phyloP scores from a whole-genome alignment of 768 basidiomycete genomes.

The Hypsizygus marmoreus region DNA sequence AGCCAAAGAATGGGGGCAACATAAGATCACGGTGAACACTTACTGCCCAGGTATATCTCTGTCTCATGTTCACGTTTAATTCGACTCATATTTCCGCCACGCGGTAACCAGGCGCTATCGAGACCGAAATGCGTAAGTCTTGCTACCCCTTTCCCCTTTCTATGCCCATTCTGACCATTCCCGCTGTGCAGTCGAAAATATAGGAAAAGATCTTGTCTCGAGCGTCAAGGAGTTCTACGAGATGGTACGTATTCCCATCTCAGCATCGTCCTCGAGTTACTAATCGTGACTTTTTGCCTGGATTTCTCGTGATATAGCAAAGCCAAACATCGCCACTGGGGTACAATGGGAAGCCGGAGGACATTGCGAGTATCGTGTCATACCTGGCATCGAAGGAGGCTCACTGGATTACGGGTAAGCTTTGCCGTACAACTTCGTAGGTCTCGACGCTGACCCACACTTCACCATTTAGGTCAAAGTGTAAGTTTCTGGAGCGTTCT shows the following conservation, averaged over 20 bases:
- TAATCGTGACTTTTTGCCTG: too few species aligned
- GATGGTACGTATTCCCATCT: conserved; percentile 1
- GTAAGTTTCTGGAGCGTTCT: too few species aligned
- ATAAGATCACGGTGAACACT: conserved; percentile 26
- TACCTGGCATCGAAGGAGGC: conserved; percentile 38
- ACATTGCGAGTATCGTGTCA: conserved; percentile 38
- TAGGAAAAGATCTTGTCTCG: not conserved
- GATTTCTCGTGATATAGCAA: conserved; percentile 4
- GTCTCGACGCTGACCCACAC: not conserved
- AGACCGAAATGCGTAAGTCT: conserved; percentile 20
- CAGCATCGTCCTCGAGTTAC: not conserved
- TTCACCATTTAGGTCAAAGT: conserved; percentile 15
- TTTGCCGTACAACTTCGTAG: not conserved
- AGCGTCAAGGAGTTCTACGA: conserved; percentile 2
- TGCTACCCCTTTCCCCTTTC: not conserved
- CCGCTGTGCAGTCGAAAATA: conserved; percentile 8
- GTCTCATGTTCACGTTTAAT: not conserved
- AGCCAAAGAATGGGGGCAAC: conserved; percentile 19
- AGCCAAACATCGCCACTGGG: conserved; percentile 10
- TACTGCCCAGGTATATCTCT: conserved; percentile 18
- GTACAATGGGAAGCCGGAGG: conserved; percentile 25
- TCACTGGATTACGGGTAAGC: conserved; percentile 33
- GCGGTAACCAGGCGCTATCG: conserved; percentile 11
- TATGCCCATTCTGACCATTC: not conserved
- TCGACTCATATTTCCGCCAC: not conserved